phyloP scores from a whole-genome alignment of 108 stramenopile species.

The Pelagomonas calceolata region DNA sequence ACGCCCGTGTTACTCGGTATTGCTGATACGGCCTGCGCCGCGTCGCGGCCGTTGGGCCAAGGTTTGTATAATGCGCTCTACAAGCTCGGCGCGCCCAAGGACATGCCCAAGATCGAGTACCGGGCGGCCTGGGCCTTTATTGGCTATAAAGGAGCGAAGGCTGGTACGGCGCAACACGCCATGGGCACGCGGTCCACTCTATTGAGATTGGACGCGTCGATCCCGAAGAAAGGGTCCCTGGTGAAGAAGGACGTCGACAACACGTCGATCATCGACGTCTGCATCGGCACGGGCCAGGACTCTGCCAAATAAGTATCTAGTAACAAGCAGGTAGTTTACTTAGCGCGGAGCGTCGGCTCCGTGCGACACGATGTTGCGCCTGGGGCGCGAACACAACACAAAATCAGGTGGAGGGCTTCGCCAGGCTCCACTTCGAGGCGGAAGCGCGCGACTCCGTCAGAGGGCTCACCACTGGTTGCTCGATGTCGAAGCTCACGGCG shows the following conservation, averaged over 20 bases:
- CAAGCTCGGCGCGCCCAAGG: background rate
- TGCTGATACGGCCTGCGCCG: background rate
- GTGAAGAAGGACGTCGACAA: background rate
- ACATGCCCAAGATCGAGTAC: constrained; percentile 2
- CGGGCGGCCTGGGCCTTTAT: background rate
- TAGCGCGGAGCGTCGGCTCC: too few relatives aligned
- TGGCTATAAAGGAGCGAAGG: background rate
- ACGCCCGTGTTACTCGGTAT: background rate
- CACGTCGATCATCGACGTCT: background rate
- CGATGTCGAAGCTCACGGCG: too few relatives aligned
- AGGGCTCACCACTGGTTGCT: too few relatives aligned
- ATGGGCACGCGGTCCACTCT: background rate
- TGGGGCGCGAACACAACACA: too few relatives aligned
- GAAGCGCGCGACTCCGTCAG: too few relatives aligned
- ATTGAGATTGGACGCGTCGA: background rate
- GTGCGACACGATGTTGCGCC: too few relatives aligned
- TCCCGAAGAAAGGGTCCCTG: background rate
- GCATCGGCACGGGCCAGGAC: background rate
- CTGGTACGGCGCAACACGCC: background rate
- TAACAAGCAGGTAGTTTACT: too few relatives aligned
- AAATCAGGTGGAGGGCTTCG: too few relatives aligned
- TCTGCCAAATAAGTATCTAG: too few relatives aligned
- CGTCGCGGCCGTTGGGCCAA: background rate
- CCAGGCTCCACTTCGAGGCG: too few relatives aligned
- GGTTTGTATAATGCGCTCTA: background rate